Percentiles rank a stretch among this genome's conserved stretches.
Evolutionary conservation across 306 rosid species (phyloP).

Genomic region (Casuarina glauca): DNA sequence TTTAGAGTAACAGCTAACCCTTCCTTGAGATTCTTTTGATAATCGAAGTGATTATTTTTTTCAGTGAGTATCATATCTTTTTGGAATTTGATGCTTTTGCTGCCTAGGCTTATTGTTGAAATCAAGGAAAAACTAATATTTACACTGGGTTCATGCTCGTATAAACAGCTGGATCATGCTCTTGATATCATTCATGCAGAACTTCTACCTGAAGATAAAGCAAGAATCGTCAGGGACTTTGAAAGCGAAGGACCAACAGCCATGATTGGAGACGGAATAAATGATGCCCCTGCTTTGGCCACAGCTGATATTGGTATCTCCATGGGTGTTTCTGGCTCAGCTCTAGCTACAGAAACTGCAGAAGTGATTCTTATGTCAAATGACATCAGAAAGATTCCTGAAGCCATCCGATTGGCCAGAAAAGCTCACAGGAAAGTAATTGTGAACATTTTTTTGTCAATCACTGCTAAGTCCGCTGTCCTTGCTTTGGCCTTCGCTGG

Average conservation of each 20-base stretch:
- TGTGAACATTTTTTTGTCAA: slow-evolving; percentile 62
- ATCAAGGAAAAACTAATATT: slow-evolving; percentile 5
- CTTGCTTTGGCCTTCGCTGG: slow-evolving; percentile 81
- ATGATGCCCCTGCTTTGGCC: slow-evolving; percentile 96
- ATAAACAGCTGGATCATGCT: slow-evolving; percentile 65
- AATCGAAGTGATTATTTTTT: background rate
- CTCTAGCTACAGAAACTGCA: slow-evolving; percentile 85
- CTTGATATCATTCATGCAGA: slow-evolving; percentile 73
- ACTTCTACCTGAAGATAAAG: slow-evolving; percentile 88
- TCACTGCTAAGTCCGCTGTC: slow-evolving; percentile 57
- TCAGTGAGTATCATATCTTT: slow-evolving; percentile 7
- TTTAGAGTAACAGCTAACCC: too few species aligned
- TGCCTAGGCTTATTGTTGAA: background rate
- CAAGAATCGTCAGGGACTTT: slow-evolving; percentile 59
- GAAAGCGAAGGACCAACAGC: slow-evolving; percentile 72
- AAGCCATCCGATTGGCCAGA: slow-evolving; percentile 76
- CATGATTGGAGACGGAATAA: slow-evolving; percentile 93
- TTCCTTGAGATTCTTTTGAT: background rate
- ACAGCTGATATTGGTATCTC: slow-evolving; percentile 91
- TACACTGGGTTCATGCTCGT: slow-evolving; percentile 28
- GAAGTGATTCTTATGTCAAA: slow-evolving; percentile 81
- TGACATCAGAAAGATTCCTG: slow-evolving; percentile 78
- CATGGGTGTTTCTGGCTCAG: slow-evolving; percentile 97
- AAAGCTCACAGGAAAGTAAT: slow-evolving; percentile 58
- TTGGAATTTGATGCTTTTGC: slow-evolving; percentile 3